Base-by-base conservation (phyloP, 768 basidiomycete genomes). In the Symmetrospora coprosmae region DNA sequence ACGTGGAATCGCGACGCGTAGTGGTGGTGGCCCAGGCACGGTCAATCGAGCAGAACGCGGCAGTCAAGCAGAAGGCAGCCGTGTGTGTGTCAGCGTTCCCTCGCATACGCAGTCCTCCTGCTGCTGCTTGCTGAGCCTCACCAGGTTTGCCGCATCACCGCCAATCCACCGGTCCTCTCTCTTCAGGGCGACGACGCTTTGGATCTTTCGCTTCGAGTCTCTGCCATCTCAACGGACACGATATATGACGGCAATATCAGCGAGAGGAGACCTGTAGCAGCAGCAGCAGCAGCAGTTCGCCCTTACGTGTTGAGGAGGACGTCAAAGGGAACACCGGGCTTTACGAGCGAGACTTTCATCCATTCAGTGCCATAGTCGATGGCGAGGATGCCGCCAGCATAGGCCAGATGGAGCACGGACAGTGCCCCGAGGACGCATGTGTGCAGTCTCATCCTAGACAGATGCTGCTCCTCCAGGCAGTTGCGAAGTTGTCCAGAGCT, bases 341-440 rank as follows among this genome's bases (percentile, higher is more conserved):
- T 91, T 78, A 96, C 84, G 60, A 97, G 76, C 3, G 90, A 91
- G 28, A 89, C 87, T 74, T 96, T 99, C 70, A 91, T 96, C 80
- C 83, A 91, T 74, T 97, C 94, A 17, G 87, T 81, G 71, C 94
- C 94, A 80, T 94, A 96, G 81, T 99, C 94, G 69, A 99, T 87
- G 19, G 91, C 91, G 47, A 99, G 80, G 13, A 97, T 19, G 25
- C 62, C 62, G 19, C 39, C 31, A 25, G 58, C 62, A 4, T 53
- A 35, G 4, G 35, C 4, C n/a, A 16, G 27, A 13, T 23, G 21
- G 46, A 23, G 19, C 27, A 33, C 31, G 7, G 46, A 16, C 2
- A 61, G 23, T 7, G 28, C 31, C 50, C 40, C 30, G 14, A 61
- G 51, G 31, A 50, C n/a, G n/a, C n/a, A n/a, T n/a, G n/a, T n/a